Percentiles rank a stretch among this genome's conserved stretches.
phyloP scores from a whole-genome alignment of 1,284 basidiomycete species.

The Ganoderma lucidum region DNA sequence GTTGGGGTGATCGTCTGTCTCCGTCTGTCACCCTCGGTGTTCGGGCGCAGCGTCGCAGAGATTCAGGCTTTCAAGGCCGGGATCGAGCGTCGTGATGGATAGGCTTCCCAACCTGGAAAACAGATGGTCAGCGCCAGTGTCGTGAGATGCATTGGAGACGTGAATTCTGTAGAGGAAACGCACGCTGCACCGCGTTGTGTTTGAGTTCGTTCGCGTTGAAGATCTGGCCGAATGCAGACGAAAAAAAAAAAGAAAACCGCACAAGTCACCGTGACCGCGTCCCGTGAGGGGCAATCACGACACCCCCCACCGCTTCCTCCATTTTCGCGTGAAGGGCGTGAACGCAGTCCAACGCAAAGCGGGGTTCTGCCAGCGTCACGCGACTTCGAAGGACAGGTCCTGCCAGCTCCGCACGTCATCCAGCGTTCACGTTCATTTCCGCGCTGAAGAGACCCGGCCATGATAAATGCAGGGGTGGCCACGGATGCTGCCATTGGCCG shows the following conservation, averaged over 20 bases:
- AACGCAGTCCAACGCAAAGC: neutral
- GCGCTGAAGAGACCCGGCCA: neutral
- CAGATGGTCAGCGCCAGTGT: neutral
- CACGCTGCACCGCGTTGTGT: neutral
- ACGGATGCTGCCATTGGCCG: neutral
- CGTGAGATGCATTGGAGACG: neutral
- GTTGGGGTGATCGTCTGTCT: neutral
- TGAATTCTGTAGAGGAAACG: neutral
- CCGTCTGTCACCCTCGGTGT: neutral
- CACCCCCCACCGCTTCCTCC: neutral
- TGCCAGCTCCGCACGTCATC: neutral
- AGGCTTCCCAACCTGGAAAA: neutral
- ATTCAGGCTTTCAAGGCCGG: neutral
- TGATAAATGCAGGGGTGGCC: neutral
- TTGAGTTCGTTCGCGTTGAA: neutral
- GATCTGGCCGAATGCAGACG: neutral
- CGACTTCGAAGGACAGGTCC: neutral
- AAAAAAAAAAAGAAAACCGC: too few species aligned
- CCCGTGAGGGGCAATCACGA: neutral
- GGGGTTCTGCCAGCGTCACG: slow-evolving; percentile 4
- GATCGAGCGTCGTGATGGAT: neutral
- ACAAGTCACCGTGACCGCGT: neutral
- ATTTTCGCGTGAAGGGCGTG: neutral
- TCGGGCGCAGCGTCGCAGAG: neutral
- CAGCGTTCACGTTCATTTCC: slow-evolving; percentile 8